Evolutionary conservation across 2,329 filamentous ascomycete species (phyloP).

Genomic region (Chaetomiaceae sp.): DNA sequence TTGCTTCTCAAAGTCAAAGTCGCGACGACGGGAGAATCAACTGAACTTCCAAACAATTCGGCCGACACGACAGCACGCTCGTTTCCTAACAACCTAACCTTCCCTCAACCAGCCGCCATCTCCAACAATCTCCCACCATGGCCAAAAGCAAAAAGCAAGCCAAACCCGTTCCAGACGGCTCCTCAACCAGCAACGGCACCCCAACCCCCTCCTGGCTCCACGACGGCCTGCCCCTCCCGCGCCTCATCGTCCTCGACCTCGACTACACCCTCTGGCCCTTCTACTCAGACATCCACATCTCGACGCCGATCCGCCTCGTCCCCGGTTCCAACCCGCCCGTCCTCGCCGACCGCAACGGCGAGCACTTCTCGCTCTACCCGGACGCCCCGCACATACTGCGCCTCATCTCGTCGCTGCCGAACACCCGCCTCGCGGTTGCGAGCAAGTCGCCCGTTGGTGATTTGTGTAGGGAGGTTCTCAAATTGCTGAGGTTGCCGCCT

Average conservation of each 20-base stretch:
- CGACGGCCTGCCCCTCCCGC: slow-evolving; percentile 66
- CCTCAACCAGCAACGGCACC: slow-evolving; percentile 26
- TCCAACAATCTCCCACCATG: neutral
- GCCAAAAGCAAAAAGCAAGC: slow-evolving; percentile 19
- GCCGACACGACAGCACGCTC: no score
- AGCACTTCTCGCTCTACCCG: slow-evolving; percentile 65
- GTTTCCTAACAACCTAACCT: no score
- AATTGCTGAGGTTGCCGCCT: slow-evolving; percentile 58
- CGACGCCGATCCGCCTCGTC: slow-evolving; percentile 60
- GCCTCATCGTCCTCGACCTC: slow-evolving; percentile 86
- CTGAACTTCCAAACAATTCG: no score
- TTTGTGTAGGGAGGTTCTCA: slow-evolving; percentile 75
- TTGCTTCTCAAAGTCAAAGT: no score
- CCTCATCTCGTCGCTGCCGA: slow-evolving; percentile 41
- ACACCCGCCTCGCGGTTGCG: slow-evolving; percentile 63
- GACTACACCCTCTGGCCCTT: slow-evolving; percentile 99
- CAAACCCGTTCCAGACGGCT: slow-evolving; percentile 17
- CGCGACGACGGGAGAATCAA: no score
- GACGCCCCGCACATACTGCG: slow-evolving; percentile 65
- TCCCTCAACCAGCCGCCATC: no score
- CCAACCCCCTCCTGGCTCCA: slow-evolving; percentile 40
- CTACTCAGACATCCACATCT: slow-evolving; percentile 93
- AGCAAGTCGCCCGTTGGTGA: slow-evolving; percentile 77
- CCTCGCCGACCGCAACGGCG: slow-evolving; percentile 54
- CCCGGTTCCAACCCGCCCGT: slow-evolving; percentile 34